Evolutionary conservation across 768 basidiomycete species (phyloP).

Genomic region (Psilocybe tampanensis): DNA sequence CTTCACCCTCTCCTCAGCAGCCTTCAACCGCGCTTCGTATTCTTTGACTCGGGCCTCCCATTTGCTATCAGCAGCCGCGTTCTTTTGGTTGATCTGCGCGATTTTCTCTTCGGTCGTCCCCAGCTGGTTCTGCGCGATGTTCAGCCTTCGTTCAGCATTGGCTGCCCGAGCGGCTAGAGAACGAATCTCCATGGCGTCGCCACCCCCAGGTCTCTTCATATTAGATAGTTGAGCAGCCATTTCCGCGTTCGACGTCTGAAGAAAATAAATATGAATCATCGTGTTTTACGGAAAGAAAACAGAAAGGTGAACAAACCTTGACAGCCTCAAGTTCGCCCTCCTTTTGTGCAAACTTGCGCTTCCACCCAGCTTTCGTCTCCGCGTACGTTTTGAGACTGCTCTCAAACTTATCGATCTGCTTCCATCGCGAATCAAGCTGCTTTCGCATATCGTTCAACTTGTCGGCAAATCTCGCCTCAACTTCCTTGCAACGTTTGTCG

Average conservation of each 20-base stretch:
- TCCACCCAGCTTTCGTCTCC: constrained; percentile 83
- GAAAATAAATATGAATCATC: neutral
- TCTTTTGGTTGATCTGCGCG: constrained; percentile 72
- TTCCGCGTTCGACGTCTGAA: constrained; percentile 72
- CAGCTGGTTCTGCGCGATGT: constrained; percentile 84
- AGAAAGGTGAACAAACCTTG: constrained; percentile 54
- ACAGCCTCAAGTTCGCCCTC: constrained; percentile 89
- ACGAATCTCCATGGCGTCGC: constrained; percentile 70
- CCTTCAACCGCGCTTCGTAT: constrained; percentile 79
- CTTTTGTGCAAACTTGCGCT: constrained; percentile 77
- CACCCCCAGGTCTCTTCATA: constrained; percentile 59
- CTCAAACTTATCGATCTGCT: constrained; percentile 93
- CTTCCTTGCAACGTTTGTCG: constrained; percentile 81
- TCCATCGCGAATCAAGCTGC: constrained; percentile 87
- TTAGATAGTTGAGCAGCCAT: constrained; percentile 68
- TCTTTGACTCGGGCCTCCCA: constrained; percentile 97
- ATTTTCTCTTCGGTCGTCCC: constrained; percentile 84
- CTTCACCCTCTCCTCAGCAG: constrained; percentile 91
- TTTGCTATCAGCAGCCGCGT: constrained; percentile 72
- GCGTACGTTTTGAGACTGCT: constrained; percentile 78
- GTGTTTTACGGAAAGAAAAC: too few species aligned
- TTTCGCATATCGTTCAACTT: constrained; percentile 79
- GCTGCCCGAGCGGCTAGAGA: constrained; percentile 73
- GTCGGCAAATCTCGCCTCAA: constrained; percentile 72
- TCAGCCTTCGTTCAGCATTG: constrained; percentile 88